phyloP scores from a whole-genome alignment of 1,284 basidiomycete species.

The Spongiforma sp. region DNA sequence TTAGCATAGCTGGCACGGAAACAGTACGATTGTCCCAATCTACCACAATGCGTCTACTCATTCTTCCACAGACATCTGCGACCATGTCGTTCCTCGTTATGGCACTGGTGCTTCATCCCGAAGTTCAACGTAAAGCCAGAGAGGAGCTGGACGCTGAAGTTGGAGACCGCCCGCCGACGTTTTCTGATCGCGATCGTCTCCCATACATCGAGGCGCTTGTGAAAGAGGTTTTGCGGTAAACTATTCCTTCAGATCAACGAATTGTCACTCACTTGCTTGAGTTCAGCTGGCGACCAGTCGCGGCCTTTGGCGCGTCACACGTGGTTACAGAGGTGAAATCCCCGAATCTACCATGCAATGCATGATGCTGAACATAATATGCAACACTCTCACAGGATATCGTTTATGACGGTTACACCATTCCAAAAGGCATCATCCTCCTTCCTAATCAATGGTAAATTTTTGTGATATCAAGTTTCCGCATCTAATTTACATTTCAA shows the following conservation, averaged over 20 bases:
- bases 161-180: too few relatives aligned
- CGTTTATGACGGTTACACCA: too few relatives aligned
- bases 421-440: constrained; percentile 38
- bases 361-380: not conserved
- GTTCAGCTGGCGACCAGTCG: constrained; percentile 14
- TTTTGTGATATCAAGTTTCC: not conserved
- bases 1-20: constrained; percentile 12
- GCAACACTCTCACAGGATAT: constrained; percentile 22
- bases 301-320: constrained; percentile 12
- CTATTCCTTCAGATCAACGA: too few relatives aligned
- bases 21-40: not conserved
- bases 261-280: not conserved
- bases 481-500: not conserved
- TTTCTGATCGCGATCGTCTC: too few relatives aligned
- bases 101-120: constrained; percentile 10
- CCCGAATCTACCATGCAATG: not conserved
- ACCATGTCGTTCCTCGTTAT: constrained; percentile 10
- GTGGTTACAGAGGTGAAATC: constrained; percentile 9
- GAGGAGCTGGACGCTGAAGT: too few relatives aligned
- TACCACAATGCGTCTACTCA: not conserved
- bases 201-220: too few relatives aligned
- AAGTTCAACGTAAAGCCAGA: not conserved
- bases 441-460: constrained; percentile 32
- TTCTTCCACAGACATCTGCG: constrained; percentile 9
- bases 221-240: too few relatives aligned